Base-by-base conservation (phyloP, 2,329 filamentous ascomycete species). In the Nectriaceae sp. region DNA sequence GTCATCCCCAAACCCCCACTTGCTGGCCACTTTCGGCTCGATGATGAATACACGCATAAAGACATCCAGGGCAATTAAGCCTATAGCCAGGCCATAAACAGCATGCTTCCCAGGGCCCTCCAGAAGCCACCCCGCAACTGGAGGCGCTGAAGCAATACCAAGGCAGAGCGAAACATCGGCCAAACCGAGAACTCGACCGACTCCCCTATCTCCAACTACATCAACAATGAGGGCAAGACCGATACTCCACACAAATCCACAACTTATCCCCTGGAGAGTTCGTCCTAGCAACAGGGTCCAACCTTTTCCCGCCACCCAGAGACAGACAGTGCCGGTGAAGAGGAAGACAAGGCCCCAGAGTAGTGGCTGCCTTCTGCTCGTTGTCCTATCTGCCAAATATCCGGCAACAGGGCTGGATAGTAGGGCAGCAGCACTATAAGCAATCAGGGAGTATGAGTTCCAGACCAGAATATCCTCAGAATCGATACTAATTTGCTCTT, bases 181-280 rank as follows among this genome's bases (percentile, higher is more conserved):
- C 6, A 45, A 38, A n/a, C 42, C 44, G 11, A 51, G 29, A 5
- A 47, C 20, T 36, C 29, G n/a, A 5, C 52, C 52, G 15, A 50
- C 33, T n/a, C 42, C 31, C 1, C 38, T 21, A 3, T 45, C 19
- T 18, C 44, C 44, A 8, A 54, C 40, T 2, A 42, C 52, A 36
- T 56, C 52, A 4, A 42, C 42, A 13, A 55, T 50, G 4, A 56
- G 42, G 3, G 52, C 52, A 8, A 54, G 45, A n/a, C 52, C 47
- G 11, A 54, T 53, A 11, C 44, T 49, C 52, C 49, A 56, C 3
- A 47, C 42, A 21, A 50, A 50, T 2, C 45, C 49, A 5, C 46
- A 42, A 11, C 47, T 52, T 8, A 46, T 35, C 8, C 49, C 52
- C 11, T 55, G 52, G 11, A 54, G 36, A 2, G 49, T 26, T 4